Percentiles rank a stretch among this genome's conserved stretches.
Conservation (phyloP, 352 stramenopile genomes). For the Pseudoperonospora humuli region DNA sequence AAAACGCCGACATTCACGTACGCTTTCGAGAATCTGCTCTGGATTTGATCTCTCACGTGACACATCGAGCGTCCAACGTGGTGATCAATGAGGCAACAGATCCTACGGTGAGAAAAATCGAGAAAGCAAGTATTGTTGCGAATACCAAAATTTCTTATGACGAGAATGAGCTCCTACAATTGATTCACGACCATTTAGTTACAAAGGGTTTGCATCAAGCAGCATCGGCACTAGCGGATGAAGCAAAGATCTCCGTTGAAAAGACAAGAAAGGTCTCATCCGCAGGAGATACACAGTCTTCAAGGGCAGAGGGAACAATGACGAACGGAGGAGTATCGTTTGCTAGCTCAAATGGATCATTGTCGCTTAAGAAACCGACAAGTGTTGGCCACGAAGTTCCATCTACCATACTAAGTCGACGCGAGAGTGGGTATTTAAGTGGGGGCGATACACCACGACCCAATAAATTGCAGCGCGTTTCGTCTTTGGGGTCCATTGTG, state of each 20-base stretch:
- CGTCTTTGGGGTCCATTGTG: constrained; percentile 25
- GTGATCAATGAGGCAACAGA: constrained; percentile 85
- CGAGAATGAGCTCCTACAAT: constrained; percentile 63
- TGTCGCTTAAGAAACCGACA: constrained; percentile 3
- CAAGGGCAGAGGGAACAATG: constrained; percentile 5
- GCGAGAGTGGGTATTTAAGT: constrained; percentile 26
- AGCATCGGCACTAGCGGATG: constrained; percentile 41
- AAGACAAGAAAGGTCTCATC: constrained; percentile 3
- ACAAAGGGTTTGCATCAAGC: constrained; percentile 57
- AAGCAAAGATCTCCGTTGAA: constrained; percentile 35
- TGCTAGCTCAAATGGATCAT: constrained; percentile 7
- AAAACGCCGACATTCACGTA: constrained; percentile 79
- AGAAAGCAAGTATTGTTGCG: constrained; percentile 85
- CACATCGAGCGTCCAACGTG: constrained; percentile 67
- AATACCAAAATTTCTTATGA: constrained; percentile 85
- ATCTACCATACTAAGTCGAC: constrained; percentile 8
- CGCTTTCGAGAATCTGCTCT: constrained; percentile 82
- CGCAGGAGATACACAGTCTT: constrained; percentile 4
- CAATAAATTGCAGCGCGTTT: constrained; percentile 27
- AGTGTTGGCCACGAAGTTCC: constrained; percentile 7
- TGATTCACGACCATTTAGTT: constrained; percentile 82
- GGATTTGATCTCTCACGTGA: constrained; percentile 85
- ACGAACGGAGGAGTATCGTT: background rate
- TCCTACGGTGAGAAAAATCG: constrained; percentile 80
- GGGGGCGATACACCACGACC: constrained; percentile 18